These are phyloP conservation scores for Schizothecium vesticola DNA, from an alignment of 495 filamentous ascomycete genomes.

Conservation along the genomic window DNA sequence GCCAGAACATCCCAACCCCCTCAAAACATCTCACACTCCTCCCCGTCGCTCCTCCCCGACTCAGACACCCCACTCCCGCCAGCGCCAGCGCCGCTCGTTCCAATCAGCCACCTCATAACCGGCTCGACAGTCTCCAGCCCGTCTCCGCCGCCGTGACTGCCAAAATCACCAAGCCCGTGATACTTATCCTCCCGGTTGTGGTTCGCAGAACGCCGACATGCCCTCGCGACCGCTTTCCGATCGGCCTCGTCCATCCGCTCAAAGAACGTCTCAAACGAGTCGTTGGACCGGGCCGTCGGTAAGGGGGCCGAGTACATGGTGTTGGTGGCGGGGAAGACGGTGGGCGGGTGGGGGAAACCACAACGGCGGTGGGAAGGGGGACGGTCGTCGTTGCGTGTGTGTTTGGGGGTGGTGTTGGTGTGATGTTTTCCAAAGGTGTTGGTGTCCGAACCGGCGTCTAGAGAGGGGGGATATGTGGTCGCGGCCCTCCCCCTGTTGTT, in stretches of 20 bases:
- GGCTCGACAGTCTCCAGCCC: slow-evolving; percentile 18
- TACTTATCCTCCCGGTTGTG: background rate
- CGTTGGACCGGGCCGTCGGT: background rate
- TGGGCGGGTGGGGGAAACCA: background rate
- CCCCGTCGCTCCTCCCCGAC: background rate
- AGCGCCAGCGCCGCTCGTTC: background rate
- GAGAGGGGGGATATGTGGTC: background rate
- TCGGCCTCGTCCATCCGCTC: background rate
- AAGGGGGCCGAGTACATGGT: background rate
- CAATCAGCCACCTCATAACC: slow-evolving; percentile 18
- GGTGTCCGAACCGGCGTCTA: background rate
- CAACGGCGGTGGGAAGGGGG: background rate
- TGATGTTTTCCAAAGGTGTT: background rate
- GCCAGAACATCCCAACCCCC: background rate
- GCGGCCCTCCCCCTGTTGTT: too few species aligned
- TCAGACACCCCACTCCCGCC: background rate
- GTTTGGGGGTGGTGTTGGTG: background rate
- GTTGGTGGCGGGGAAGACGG: background rate
- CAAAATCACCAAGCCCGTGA: background rate
- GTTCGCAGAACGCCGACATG: background rate
- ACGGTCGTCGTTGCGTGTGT: background rate
- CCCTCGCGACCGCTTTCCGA: background rate
- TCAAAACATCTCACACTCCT: background rate
- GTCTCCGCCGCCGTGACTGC: background rate
- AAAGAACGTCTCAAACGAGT: background rate